Conservation (phyloP, 176 grass and related monocot species). For the Neostapfia colusana region DNA sequence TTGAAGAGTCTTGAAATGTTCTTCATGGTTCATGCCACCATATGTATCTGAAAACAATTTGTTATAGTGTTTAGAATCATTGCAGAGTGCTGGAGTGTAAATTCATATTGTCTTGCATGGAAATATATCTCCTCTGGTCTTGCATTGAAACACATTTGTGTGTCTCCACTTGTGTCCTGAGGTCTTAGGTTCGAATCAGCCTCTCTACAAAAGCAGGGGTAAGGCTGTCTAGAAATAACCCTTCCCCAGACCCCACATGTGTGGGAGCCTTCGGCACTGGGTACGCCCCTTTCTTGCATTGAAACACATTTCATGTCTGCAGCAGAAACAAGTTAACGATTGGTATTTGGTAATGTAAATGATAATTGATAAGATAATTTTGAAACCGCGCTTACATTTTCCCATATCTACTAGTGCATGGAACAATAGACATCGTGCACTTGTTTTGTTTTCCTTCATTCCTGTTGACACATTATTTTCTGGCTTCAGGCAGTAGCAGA, state of each 20-base stretch:
- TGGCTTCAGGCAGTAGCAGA: constrained; percentile 60
- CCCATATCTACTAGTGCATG: background rate
- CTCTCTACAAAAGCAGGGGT: too few species aligned
- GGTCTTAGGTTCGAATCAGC: too few species aligned
- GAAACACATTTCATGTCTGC: too few species aligned
- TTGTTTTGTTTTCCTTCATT: background rate
- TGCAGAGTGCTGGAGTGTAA: background rate
- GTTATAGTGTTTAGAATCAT: background rate
- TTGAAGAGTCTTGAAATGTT: background rate
- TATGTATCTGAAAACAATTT: background rate
- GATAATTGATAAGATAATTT: background rate
- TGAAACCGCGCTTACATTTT: constrained; percentile 5
- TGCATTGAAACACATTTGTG: too few species aligned
- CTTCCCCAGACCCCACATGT: too few species aligned
- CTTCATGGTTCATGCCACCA: background rate
- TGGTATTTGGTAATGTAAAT: background rate
- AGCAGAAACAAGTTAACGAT: background rate
- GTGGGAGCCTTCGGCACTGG: too few species aligned
- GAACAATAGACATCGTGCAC: background rate
- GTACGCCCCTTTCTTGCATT: too few species aligned
- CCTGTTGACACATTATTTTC: constrained; percentile 28
- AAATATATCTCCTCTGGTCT: background rate
- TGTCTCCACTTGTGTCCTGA: too few species aligned
- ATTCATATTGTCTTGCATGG: background rate
- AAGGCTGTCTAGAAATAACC: too few species aligned